These are phyloP conservation scores for Diplogelasinospora grovesii DNA, from an alignment of 495 filamentous ascomycete genomes.

Conservation along the genomic window DNA sequence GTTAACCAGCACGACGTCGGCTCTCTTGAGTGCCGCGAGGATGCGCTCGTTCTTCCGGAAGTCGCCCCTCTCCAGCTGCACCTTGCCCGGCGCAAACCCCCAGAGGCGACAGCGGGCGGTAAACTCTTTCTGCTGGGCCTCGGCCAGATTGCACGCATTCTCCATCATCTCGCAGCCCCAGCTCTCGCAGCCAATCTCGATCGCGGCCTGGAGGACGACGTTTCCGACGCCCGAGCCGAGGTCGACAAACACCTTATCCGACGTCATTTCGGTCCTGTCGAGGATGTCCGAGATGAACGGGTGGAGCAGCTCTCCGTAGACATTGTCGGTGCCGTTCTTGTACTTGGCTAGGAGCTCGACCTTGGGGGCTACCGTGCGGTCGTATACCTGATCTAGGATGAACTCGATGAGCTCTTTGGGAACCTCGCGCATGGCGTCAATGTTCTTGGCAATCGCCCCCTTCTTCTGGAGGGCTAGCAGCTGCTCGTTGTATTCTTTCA, in stretches of 20 bases:
- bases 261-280: conserved; percentile 67
- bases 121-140: conserved; percentile 83
- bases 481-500: conserved; percentile 69
- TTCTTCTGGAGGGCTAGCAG: conserved; percentile 52
- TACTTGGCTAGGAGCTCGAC: conserved; percentile 77
- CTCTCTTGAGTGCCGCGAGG: conserved; percentile 62
- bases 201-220: conserved; percentile 87
- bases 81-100: conserved; percentile 73
- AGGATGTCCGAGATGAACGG: conserved; percentile 76
- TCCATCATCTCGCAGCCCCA: conserved; percentile 97
- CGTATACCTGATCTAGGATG: conserved; percentile 83
- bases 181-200: conserved; percentile 88
- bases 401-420: conserved; percentile 65
- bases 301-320: conserved; percentile 88
- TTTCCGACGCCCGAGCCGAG: conserved; percentile 94
- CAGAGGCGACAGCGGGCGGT: conserved; percentile 75
- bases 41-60: conserved; percentile 72
- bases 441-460: conserved; percentile 61
- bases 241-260: conserved; percentile 82
- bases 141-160: conserved; percentile 76
- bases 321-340: conserved; percentile 79
- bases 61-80: conserved; percentile 76
- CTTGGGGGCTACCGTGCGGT: conserved; percentile 82
- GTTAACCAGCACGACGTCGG: conserved; percentile 92
- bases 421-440: conserved; percentile 59